A percentile compares a stretch with the other conserved stretches of the same genome.
Conservation (phyloP, 768 basidiomycete genomes). For the Inosperma sp. region DNA sequence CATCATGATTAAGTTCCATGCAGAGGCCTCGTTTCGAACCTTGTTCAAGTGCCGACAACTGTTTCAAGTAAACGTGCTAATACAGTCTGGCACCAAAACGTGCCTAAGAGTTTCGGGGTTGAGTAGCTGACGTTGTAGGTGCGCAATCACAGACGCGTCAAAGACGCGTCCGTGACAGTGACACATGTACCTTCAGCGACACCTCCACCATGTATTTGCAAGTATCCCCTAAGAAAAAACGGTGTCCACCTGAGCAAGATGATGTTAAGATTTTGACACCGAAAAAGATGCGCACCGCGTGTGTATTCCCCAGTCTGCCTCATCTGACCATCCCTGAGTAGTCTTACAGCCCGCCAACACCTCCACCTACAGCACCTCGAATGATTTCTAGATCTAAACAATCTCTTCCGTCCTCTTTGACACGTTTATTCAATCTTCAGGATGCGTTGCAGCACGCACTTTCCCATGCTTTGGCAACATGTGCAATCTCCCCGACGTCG, state of each 20-base stretch:
- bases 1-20: no score
- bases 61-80: not conserved
- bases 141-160: slow-evolving; percentile 24
- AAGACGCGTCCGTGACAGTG: slow-evolving; percentile 17
- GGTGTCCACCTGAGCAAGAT: slow-evolving; percentile 48
- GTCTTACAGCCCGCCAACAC: slow-evolving; percentile 50
- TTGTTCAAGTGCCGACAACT: no score
- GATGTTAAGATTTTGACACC: slow-evolving; percentile 57
- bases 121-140: no score
- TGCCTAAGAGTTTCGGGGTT: not conserved
- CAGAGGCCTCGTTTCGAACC: not conserved
- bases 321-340: slow-evolving; percentile 8
- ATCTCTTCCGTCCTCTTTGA: slow-evolving; percentile 52
- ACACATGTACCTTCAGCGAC: slow-evolving; percentile 57
- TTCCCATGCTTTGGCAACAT: slow-evolving; percentile 81
- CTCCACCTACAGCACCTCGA: slow-evolving; percentile 47
- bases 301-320: no score
- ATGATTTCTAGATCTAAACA: slow-evolving; percentile 20
- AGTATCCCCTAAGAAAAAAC: slow-evolving; percentile 69
- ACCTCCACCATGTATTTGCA: slow-evolving; percentile 53
- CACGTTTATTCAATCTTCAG: slow-evolving; percentile 60
- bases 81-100: not conserved
- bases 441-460: slow-evolving; percentile 75
- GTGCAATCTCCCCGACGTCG: slow-evolving; percentile 68
- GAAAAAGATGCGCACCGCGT: slow-evolving; percentile 62